A percentile compares a stretch with the other conserved stretches of the same genome.
These are phyloP conservation scores for Hamamelis virginiana DNA, from an alignment of 164 flowering plant genomes.

Conservation along the genomic window DNA sequence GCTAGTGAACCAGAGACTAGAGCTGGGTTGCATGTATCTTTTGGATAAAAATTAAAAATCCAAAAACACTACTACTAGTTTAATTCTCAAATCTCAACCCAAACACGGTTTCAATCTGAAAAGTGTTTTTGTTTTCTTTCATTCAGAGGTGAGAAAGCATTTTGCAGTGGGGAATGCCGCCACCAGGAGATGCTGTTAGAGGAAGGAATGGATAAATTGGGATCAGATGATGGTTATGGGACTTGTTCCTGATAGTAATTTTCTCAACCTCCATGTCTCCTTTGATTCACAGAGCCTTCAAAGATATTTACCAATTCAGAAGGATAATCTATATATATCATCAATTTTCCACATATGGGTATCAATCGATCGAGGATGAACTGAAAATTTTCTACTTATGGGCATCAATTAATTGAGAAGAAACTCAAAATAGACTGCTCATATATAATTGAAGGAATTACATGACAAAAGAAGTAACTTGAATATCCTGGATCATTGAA, in stretches of 20 bases:
- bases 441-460: no score
- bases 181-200: constrained; percentile 64
- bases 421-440: no score
- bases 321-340: neutral
- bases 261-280: neutral
- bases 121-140: constrained; percentile 1
- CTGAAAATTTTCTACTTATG: neutral
- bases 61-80: no score
- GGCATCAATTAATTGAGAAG: neutral
- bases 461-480: neutral
- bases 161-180: constrained; percentile 87
- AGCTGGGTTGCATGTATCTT: no score
- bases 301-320: neutral
- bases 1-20: no score
- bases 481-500: neutral
- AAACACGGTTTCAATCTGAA: neutral
- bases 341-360: constrained; percentile 6
- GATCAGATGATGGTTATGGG: constrained; percentile 20
- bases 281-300: neutral
- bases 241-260: constrained; percentile 21
- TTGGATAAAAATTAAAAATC: no score
- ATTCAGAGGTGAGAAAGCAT: constrained; percentile 84
- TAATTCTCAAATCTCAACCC: no score
- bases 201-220: constrained; percentile 46
- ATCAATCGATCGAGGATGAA: neutral